phyloP scores from a whole-genome alignment of 192 early-diverging fungal species.

The Fimicolochytrium jonesii region DNA sequence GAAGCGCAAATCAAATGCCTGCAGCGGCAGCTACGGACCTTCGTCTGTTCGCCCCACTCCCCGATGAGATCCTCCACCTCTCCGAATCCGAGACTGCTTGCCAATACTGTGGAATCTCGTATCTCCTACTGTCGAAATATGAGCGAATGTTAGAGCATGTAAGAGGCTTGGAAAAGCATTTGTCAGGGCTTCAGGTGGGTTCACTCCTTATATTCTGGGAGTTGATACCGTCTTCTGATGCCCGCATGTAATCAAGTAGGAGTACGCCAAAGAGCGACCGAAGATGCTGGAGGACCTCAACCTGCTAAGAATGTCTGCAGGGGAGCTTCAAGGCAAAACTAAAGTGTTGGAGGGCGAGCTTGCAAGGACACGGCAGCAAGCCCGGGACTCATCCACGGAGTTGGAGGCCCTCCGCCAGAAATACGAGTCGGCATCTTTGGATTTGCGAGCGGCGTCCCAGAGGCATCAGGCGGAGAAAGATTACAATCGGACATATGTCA shows the following conservation, averaged over 20 bases:
- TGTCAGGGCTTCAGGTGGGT: conserved; percentile 35
- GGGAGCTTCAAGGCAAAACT: not conserved
- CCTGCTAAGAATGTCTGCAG: not conserved
- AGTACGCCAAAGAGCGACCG: conserved; percentile 32
- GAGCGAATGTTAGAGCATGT: conserved; percentile 43
- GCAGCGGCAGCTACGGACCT: not conserved
- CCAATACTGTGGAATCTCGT: conserved; percentile 56
- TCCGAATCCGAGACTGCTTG: conserved; percentile 48
- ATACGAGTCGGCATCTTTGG: not conserved
- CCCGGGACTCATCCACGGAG: not conserved
- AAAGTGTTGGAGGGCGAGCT: conserved; percentile 7
- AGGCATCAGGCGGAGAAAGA: conserved; percentile 9
- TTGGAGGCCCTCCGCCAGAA: conserved; percentile 10
- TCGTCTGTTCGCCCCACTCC: conserved; percentile 27
- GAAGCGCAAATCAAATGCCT: too few species aligned
- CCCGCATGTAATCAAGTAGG: conserved; percentile 8
- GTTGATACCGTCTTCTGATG: too few species aligned
- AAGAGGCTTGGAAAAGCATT: conserved; percentile 36
- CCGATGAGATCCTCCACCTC: conserved; percentile 45
- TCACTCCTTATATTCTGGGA: too few species aligned
- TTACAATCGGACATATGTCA: conserved; percentile 2
- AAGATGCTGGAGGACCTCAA: conserved; percentile 12
- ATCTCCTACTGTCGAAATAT: conserved; percentile 50
- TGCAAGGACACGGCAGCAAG: conserved; percentile 4
- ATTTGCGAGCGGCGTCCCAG: not conserved